Evolutionary conservation across 176 grass and related monocot species (phyloP).

Genomic region (Carex littledalei): DNA sequence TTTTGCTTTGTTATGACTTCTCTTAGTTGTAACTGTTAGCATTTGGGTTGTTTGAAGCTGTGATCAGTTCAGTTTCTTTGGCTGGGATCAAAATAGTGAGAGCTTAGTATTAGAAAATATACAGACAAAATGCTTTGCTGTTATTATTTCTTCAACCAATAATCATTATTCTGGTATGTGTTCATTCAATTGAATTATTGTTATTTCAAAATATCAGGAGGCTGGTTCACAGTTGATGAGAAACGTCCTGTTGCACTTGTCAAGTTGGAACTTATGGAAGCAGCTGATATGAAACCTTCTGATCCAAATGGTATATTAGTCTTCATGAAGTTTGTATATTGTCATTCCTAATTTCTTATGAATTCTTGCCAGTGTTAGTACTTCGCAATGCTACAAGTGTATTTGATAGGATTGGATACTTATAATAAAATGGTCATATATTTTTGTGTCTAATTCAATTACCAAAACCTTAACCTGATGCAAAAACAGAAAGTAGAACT

Average conservation of each 20-base stretch:
- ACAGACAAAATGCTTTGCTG: neutral
- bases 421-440: neutral
- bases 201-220: constrained; percentile 37
- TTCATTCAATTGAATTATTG: constrained; percentile 10
- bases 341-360: neutral
- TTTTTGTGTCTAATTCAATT: neutral
- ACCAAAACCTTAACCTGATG: neutral
- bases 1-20: neutral
- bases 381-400: neutral
- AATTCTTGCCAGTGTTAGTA: constrained; percentile 25
- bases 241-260: constrained; percentile 63
- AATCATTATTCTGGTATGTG: neutral
- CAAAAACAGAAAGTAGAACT: neutral
- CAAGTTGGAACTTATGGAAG: constrained; percentile 86
- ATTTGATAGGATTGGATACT: neutral
- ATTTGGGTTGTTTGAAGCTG: neutral
- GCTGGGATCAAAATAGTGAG: neutral
- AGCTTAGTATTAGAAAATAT: constrained; percentile 1
- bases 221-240: constrained; percentile 80
- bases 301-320: constrained; percentile 73
- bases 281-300: constrained; percentile 87
- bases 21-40: neutral
- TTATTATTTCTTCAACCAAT: neutral
- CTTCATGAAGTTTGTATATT: constrained; percentile 1
- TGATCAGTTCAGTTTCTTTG: neutral